Conservation (phyloP, 805 yeast genomes). For the Candida ulmi region DNA sequence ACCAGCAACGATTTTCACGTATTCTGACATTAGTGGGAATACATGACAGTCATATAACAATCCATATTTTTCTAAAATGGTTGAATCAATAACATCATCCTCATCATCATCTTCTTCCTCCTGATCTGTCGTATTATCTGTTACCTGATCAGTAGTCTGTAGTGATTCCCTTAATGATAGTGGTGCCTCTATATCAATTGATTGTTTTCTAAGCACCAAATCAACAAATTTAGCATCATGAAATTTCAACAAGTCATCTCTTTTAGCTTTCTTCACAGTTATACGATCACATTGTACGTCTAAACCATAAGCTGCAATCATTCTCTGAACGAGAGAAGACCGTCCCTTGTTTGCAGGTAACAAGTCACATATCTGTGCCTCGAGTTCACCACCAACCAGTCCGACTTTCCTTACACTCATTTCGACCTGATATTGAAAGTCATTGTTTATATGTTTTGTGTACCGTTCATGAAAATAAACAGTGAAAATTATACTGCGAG, state of each 20-base stretch:
- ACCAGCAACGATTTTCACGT: constrained; percentile 47
- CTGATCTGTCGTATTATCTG: no score
- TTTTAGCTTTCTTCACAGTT: constrained; percentile 24
- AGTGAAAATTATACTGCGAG: no score
- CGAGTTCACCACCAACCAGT: constrained; percentile 5
- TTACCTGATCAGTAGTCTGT: neutral
- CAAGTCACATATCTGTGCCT: constrained; percentile 27
- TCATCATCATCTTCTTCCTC: constrained; percentile 6
- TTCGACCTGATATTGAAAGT: neutral
- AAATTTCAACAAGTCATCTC: constrained; percentile 38
- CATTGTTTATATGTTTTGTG: no score
- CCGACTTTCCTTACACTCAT: constrained; percentile 4
- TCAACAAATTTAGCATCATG: constrained; percentile 43
- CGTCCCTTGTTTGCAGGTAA: constrained; percentile 51
- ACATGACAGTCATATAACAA: constrained; percentile 59
- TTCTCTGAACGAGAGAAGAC: constrained; percentile 36
- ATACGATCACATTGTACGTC: constrained; percentile 22
- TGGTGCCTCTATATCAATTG: constrained; percentile 7
- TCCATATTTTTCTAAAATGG: constrained; percentile 34
- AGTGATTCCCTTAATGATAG: neutral
- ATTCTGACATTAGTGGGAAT: constrained; percentile 47
- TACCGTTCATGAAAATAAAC: no score
- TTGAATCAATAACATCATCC: constrained; percentile 3
- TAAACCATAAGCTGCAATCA: constrained; percentile 38
- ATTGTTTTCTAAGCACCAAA: constrained; percentile 27